These are phyloP conservation scores for Penicillium psychrosexuale DNA, from an alignment of 2,329 filamentous ascomycete species.

Conservation along the genomic window DNA sequence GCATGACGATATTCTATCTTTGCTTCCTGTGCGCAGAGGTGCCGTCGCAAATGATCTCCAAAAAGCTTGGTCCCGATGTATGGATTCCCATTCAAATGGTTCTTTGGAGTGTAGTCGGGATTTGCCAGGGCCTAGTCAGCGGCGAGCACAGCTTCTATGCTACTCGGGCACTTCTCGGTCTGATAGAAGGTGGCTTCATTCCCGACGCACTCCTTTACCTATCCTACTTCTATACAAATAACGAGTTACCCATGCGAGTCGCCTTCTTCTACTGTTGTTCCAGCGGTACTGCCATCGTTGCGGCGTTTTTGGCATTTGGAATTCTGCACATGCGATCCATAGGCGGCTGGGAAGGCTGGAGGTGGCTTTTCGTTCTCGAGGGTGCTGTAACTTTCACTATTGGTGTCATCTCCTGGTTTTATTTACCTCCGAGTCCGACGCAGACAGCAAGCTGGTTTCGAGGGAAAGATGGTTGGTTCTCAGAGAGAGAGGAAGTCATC, in stretches of 20 bases:
- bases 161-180: conserved; percentile 44
- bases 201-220: conserved; percentile 21
- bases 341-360: conserved; percentile 5
- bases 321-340: conserved; percentile 9
- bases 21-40: conserved; percentile 54
- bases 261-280: not conserved
- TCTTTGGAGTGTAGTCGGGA: conserved; percentile 35
- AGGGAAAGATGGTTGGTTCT: conserved; percentile 57
- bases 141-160: conserved; percentile 43
- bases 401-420: conserved; percentile 35
- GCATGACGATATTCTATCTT: conserved; percentile 55
- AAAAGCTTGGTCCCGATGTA: conserved; percentile 53
- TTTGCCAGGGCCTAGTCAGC: conserved; percentile 46
- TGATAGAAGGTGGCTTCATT: conserved; percentile 49
- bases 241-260: conserved; percentile 2
- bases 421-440: conserved; percentile 60
- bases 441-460: conserved; percentile 60
- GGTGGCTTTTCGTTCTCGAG: conserved; percentile 9
- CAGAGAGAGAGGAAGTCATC: conserved; percentile 62
- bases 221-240: conserved; percentile 5
- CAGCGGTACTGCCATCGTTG: not conserved
- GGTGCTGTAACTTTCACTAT: conserved; percentile 4
- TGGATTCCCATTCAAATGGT: conserved; percentile 57
- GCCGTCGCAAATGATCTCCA: conserved; percentile 55
- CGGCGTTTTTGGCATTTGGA: conserved; percentile 6